A percentile compares a stretch with the other conserved stretches of the same genome.
These are phyloP conservation scores for Sporothrix schenckii DNA, from an alignment of 2,329 filamentous ascomycete species.

Conservation along the genomic window DNA sequence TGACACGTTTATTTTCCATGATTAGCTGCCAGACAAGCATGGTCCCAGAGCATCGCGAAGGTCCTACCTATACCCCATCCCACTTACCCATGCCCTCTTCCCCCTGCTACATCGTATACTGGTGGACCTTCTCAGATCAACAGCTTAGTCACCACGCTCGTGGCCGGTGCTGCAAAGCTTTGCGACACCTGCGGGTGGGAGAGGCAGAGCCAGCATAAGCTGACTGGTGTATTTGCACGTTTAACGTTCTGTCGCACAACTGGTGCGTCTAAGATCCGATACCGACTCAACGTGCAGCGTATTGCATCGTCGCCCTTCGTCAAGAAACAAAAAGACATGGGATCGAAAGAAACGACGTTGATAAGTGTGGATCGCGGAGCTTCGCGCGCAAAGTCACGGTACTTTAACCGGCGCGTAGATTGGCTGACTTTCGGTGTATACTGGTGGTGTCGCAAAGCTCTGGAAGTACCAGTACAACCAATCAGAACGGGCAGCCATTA, in stretches of 20 bases:
- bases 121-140: not conserved
- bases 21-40: not conserved
- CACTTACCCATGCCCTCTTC: not conserved
- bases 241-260: not conserved
- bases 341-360: conserved; percentile 4
- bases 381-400: conserved; percentile 24
- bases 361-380: not conserved
- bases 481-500: not conserved
- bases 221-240: not conserved
- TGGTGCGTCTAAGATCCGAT: not conserved
- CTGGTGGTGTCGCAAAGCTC: not conserved
- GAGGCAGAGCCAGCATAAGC: not conserved
- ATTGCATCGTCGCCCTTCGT: not conserved
- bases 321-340: not conserved
- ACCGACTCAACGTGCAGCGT: too few species aligned
- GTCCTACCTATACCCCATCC: too few species aligned
- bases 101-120: not conserved
- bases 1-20: too few species aligned
- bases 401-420: conserved; percentile 27
- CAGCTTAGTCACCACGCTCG: not conserved
- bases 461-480: conserved; percentile 23
- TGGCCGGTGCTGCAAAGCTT: not conserved
- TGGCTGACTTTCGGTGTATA: not conserved
- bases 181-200: not conserved
- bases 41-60: too few species aligned